These are phyloP conservation scores for Alternaria infectoria DNA, from an alignment of 2,329 filamentous ascomycete genomes.

Conservation along the genomic window DNA sequence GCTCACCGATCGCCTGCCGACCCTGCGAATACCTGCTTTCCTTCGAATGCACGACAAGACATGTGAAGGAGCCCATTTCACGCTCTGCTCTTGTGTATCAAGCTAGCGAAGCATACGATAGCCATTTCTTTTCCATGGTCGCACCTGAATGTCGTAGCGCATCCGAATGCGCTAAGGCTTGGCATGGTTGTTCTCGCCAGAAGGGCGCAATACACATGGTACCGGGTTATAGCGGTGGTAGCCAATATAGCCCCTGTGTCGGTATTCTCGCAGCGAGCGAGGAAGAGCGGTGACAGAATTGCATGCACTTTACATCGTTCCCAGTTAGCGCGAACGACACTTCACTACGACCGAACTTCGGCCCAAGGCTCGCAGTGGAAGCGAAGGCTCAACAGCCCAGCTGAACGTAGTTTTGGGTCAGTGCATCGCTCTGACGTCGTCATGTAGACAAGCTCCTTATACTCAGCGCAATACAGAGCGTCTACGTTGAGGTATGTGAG, in stretches of 20 bases:
- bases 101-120: neutral
- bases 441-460: neutral
- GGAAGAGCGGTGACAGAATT: constrained; percentile 35
- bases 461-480: neutral
- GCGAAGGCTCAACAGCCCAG: constrained; percentile 5
- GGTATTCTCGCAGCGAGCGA: constrained; percentile 10
- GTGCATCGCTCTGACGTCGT: constrained; percentile 3
- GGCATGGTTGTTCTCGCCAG: neutral
- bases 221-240: constrained; percentile 8
- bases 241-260: neutral
- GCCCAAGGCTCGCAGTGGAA: constrained; percentile 5
- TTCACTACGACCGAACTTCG: constrained; percentile 28
- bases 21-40: neutral
- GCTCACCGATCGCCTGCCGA: constrained; percentile 1
- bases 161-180: neutral
- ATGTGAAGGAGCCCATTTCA: neutral
- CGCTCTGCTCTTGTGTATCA: neutral
- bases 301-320: constrained; percentile 10
- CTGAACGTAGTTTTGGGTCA: constrained; percentile 8
- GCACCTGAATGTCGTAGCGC: neutral
- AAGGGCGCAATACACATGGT: neutral
- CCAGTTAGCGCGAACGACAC: constrained; percentile 18
- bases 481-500: neutral
- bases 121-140: neutral
- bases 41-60: neutral